Percentiles rank a stretch among this genome's conserved stretches.
These are phyloP conservation scores for Coniochaeta prunicola DNA, from an alignment of 2,329 filamentous ascomycete genomes.

Conservation along the genomic window DNA sequence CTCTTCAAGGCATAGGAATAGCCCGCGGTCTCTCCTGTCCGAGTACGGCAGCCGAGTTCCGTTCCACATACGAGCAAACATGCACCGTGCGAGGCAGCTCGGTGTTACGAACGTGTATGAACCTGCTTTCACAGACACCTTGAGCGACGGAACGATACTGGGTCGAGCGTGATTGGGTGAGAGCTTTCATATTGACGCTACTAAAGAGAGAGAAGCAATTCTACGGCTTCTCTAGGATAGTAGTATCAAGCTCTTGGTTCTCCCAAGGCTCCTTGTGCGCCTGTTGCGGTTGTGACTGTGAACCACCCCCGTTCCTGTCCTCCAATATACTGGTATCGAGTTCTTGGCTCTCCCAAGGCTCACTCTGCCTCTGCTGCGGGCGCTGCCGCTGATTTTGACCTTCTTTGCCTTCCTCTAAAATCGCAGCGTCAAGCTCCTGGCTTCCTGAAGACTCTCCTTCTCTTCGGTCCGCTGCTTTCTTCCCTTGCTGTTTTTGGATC, in stretches of 20 bases:
- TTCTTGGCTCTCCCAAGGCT: background rate
- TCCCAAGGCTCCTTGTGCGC: background rate
- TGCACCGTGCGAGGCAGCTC: background rate
- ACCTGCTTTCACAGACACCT: background rate
- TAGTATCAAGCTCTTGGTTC: background rate
- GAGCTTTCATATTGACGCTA: background rate
- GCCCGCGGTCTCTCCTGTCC: background rate
- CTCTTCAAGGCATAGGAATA: background rate
- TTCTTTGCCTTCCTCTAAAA: background rate
- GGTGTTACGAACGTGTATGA: background rate
- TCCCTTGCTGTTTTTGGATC: background rate
- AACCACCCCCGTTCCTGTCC: background rate
- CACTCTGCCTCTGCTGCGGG: background rate
- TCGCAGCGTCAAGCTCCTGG: background rate
- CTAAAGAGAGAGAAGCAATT: background rate
- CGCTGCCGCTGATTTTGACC: too few relatives aligned
- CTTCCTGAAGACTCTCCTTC: background rate
- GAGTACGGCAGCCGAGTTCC: background rate
- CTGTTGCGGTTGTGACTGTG: background rate
- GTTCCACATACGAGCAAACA: background rate
- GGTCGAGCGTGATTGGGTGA: background rate
- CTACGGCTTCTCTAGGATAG: conserved; percentile 1
- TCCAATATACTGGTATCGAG: background rate
- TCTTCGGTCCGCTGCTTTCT: background rate
- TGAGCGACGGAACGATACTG: background rate